Percentiles rank a stretch among this genome's conserved stretches.
These are phyloP conservation scores for Hygrophorus russula DNA, from an alignment of 768 basidiomycete genomes.

Conservation along the genomic window DNA sequence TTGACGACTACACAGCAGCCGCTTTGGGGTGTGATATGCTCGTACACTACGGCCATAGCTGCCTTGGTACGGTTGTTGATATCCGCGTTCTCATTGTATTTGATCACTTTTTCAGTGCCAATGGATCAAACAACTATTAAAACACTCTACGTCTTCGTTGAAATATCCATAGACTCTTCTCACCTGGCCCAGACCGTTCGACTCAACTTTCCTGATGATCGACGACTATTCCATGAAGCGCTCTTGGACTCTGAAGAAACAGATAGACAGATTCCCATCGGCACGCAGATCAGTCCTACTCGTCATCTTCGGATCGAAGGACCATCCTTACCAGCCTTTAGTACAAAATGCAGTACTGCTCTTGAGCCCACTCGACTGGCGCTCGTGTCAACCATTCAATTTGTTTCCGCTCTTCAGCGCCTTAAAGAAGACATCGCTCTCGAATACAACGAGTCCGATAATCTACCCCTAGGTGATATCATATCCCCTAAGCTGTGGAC, in stretches of 20 bases:
- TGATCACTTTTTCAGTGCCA: conserved; percentile 49
- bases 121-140: conserved; percentile 90
- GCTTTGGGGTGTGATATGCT: conserved; percentile 97
- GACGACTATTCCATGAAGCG: conserved; percentile 49
- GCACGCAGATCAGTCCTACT: conserved; percentile 36
- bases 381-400: conserved; percentile 95
- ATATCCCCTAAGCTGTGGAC: conserved; percentile 27
- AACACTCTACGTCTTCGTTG: conserved; percentile 96
- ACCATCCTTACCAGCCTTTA: conserved; percentile 6
- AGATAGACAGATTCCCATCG: conserved; percentile 28
- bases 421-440: conserved; percentile 68
- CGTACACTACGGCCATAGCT: conserved; percentile 96
- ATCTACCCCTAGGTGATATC: neutral
- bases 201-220: conserved; percentile 78
- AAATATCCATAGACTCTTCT: conserved; percentile 82
- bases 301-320: conserved; percentile 57
- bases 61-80: conserved; percentile 55
- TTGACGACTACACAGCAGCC: conserved; percentile 94
- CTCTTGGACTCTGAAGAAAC: conserved; percentile 48
- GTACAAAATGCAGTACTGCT: neutral
- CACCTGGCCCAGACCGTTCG: conserved; percentile 82
- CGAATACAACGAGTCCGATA: conserved; percentile 16
- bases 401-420: conserved; percentile 83
- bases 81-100: conserved; percentile 1
- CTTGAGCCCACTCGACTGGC: conserved; percentile 59